A percentile compares a stretch with the other conserved stretches of the same genome.
Conservation (phyloP, 2,329 filamentous ascomycete genomes). For the Xylaria sp. region DNA sequence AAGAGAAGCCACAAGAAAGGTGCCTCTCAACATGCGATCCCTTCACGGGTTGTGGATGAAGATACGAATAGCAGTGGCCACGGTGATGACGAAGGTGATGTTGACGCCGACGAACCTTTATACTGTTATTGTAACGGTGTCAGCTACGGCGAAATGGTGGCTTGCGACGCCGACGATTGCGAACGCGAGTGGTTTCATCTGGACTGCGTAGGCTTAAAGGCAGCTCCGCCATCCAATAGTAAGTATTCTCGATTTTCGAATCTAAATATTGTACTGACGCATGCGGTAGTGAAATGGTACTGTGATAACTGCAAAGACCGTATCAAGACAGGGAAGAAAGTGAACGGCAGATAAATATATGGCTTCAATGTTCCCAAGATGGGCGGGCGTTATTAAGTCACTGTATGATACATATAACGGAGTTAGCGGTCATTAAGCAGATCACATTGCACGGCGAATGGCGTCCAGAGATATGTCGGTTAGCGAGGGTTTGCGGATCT, state of each 20-base stretch:
- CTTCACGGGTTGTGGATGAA: slow-evolving; percentile 55
- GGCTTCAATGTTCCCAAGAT: slow-evolving; percentile 4
- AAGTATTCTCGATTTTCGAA: slow-evolving; percentile 52
- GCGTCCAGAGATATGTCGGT: slow-evolving; percentile 26
- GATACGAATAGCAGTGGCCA: slow-evolving; percentile 57
- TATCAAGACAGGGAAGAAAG: slow-evolving; percentile 66
- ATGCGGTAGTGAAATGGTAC: slow-evolving; percentile 77
- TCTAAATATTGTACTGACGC: slow-evolving; percentile 47
- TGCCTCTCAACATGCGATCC: slow-evolving; percentile 50
- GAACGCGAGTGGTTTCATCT: slow-evolving; percentile 85
- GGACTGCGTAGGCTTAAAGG: slow-evolving; percentile 81
- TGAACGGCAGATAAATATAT: slow-evolving; percentile 56
- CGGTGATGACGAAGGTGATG: slow-evolving; percentile 66
- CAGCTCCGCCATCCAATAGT: slow-evolving; percentile 81
- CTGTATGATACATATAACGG: slow-evolving; percentile 35
- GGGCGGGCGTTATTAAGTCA: slow-evolving; percentile 14
- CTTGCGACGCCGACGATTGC: slow-evolving; percentile 78
- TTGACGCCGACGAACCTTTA: slow-evolving; percentile 74
- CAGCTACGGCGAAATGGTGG: slow-evolving; percentile 87
- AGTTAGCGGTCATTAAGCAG: slow-evolving; percentile 31
- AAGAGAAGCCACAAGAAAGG: slow-evolving; percentile 71
- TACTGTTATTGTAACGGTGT: slow-evolving; percentile 85
- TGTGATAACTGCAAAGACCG: slow-evolving; percentile 81
- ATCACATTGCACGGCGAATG: slow-evolving; percentile 32
- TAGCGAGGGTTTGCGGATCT: slow-evolving; percentile 29